phyloP scores from a whole-genome alignment of 169 alveolate genomes.

The Perkinsus olseni region DNA sequence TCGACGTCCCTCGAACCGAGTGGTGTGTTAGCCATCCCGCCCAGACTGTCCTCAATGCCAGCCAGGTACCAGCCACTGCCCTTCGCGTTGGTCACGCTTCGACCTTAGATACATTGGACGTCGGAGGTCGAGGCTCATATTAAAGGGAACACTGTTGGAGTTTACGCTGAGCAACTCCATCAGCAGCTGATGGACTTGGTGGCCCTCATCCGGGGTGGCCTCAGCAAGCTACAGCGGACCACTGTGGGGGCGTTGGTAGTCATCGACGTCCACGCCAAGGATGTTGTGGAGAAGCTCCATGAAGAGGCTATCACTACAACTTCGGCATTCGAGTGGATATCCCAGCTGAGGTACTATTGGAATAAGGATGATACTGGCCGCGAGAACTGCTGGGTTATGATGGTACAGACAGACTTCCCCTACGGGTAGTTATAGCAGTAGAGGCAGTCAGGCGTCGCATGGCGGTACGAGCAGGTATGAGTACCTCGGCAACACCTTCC shows the following conservation, averaged over 20 bases:
- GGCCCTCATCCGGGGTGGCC: conserved; percentile 71
- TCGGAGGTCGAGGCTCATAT: conserved; percentile 79
- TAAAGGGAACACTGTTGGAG: conserved; percentile 45
- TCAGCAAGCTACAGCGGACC: conserved; percentile 60
- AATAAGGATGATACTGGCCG: conserved; percentile 63
- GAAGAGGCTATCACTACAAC: conserved; percentile 33
- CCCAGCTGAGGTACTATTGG: conserved; percentile 90
- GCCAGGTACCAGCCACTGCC: conserved; percentile 45
- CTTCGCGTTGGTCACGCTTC: not conserved
- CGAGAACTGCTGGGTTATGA: conserved; percentile 44
- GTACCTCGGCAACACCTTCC: conserved; percentile 89
- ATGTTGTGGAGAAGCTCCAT: conserved; percentile 75
- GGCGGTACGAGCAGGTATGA: no score
- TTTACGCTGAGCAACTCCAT: conserved; percentile 40
- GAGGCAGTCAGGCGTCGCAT: no score
- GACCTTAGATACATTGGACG: conserved; percentile 70
- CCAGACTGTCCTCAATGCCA: conserved; percentile 80
- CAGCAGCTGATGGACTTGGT: conserved; percentile 70
- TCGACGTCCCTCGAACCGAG: conserved; percentile 53
- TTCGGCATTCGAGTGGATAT: conserved; percentile 48
- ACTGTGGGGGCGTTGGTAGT: conserved; percentile 69
- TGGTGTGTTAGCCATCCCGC: conserved; percentile 87
- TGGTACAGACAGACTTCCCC: conserved; percentile 82
- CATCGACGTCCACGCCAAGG: conserved; percentile 82
- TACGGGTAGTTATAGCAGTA: no score